Evolutionary conservation across 805 yeast species (phyloP), one percentile per base, ranked within the genome.

Genomic region (Candida railenensis): DNA sequence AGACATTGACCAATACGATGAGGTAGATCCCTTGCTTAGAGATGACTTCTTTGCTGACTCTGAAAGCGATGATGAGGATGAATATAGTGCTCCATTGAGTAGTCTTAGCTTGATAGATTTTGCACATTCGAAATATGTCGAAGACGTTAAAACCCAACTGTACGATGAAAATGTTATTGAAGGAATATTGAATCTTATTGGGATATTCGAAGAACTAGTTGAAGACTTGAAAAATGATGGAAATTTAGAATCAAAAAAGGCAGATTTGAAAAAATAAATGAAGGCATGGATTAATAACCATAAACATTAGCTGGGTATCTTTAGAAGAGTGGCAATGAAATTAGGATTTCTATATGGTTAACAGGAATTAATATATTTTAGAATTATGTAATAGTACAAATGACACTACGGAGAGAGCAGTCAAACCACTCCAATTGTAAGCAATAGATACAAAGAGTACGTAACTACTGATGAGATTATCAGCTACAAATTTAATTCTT

Each of bases 81-180:
- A 56, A 2, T 61, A 55, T 3, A 64, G 53, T 59, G 57, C 40
- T 1, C 70, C 76, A 0, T 60, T 88, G 42, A 84, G 91, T 49
- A 66, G 79, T 4, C 66, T 89, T 44, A 76, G 81, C 34, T 56
- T 91, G 42, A 89, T 94, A 4, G 99, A 94, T 64, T 90, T 94
- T 71, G 97, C 97, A 1, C 98, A 94, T 61, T 80, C 97, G 0
- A 77, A 69, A 50, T 66, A 78, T 48, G 73, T 77, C 0, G n/a
- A 21, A 7, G 34, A 28, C 16, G 4, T 14, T 15, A 16, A 42
- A 15, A 82, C 83, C 0, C 87, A 85, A 0, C 48, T 75, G 47
- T 78, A 78, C 16, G 97, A 90, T 62, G 87, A 80, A 40, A 86
- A 87, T 57, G 67, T 84, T 2, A 61, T 89, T 2, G 67, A 65